phyloP scores from a whole-genome alignment of 2,329 filamentous ascomycete species.

The Colletotrichum sp. region DNA sequence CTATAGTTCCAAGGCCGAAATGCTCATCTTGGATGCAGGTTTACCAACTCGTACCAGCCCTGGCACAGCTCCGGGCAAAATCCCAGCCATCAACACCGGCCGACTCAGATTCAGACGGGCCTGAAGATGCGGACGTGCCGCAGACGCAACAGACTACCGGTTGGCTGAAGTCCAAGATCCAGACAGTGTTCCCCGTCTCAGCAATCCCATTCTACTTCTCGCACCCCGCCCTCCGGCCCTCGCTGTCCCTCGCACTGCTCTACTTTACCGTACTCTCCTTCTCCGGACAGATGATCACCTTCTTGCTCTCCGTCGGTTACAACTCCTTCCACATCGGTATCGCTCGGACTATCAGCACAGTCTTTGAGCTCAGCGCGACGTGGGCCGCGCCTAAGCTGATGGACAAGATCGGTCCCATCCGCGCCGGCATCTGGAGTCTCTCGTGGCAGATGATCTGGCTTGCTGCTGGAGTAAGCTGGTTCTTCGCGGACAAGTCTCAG shows the following conservation, averaged over 20 bases:
- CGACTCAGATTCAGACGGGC: not conserved
- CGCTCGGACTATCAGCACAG: conserved; percentile 55
- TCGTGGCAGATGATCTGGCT: conserved; percentile 70
- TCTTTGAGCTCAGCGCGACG: conserved; percentile 65
- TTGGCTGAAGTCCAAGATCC: not conserved
- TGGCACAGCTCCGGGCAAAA: not conserved
- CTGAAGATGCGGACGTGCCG: not conserved
- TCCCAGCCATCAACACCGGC: not conserved
- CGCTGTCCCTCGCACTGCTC: conserved; percentile 62
- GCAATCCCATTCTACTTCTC: conserved; percentile 50
- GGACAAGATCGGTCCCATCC: conserved; percentile 58
- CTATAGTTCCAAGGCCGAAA: not conserved
- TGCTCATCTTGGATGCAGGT: conserved; percentile 18
- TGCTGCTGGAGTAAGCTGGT: conserved; percentile 46
- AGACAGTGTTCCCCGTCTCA: conserved; percentile 10
- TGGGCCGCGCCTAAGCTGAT: conserved; percentile 64
- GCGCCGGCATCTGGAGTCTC: conserved; percentile 74
- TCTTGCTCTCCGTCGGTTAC: conserved; percentile 60
- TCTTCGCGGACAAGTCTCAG: conserved; percentile 31
- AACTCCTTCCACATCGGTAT: conserved; percentile 56
- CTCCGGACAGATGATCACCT: conserved; percentile 68
- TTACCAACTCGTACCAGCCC: conserved; percentile 24
- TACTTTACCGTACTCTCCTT: conserved; percentile 68
- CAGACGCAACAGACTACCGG: not conserved
- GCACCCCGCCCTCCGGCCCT: conserved; percentile 64